Base-by-base conservation (phyloP, 495 filamentous ascomycete genomes). In the Oleoguttula mirabilis region DNA sequence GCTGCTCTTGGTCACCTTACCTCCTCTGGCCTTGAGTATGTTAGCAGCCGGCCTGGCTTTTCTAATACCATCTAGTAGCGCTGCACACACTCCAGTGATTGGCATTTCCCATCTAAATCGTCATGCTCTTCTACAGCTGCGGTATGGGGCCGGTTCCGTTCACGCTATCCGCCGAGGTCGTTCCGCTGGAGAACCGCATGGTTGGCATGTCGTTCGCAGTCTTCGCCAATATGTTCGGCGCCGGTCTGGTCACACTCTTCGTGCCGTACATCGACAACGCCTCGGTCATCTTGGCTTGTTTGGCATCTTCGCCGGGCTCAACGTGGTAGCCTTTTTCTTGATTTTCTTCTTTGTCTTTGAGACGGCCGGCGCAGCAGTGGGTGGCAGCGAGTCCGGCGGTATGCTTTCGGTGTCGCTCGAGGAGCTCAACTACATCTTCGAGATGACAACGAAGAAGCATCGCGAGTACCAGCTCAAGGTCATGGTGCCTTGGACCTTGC, bases 101-200 rank as follows among this genome's bases (percentile, higher is more conserved):
- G 25, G 33, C 47, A 10, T 31, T 88, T 25, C 75, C 80, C 3
- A 60, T 81, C 23, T 86, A 85, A 57, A 60, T 86, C 38, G 84
- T 77, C 62, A 47, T 85, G 14, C 85, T 83, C 53, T 68, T 61
- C 32, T 73, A 47, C 37, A 32, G 36, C 4, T 24, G 14, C 68
- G n/a, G 82, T 82, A 54, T 86, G 84, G 84, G 84, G 0, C 84
- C 84, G 4, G 83, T 88, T 0, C 82, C 84, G 2, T 88, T 85
- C 52, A 78, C 80, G 5, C 86, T 88, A 60, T 76, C 72, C 11
- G 82, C 82, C 32, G 82, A 88, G 55, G 82, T 81, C 0, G 85
- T 79, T 58, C 82, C 82, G 0, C 66, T 85, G 0, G 64, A 49
- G n/a, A 35, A 52, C 28, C 57, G 57, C 10, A 51, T 57, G 34